Conservation (phyloP, 352 stramenopile genomes). For the Phytophthora citrophthora region DNA sequence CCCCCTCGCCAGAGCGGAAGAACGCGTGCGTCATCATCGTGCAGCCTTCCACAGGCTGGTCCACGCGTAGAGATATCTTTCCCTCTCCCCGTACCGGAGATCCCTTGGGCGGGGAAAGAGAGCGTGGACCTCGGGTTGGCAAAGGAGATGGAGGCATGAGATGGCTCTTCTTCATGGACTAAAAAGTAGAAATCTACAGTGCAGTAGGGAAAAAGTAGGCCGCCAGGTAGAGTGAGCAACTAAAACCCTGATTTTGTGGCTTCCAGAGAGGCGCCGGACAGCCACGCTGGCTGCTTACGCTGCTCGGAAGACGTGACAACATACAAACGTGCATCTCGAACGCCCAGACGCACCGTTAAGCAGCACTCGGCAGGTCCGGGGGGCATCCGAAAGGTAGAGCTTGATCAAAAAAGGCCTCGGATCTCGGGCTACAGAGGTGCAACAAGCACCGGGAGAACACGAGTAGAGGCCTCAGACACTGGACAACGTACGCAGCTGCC, state of each 20-base stretch:
- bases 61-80: constrained; percentile 77
- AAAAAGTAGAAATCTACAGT: constrained; percentile 23
- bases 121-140: constrained; percentile 21
- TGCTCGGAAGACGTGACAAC: constrained; percentile 9
- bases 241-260: neutral
- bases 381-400: constrained; percentile 25
- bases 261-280: constrained; percentile 7
- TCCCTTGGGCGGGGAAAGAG: constrained; percentile 51
- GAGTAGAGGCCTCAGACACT: neutral
- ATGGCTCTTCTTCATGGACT: constrained; percentile 40
- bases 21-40: constrained; percentile 81
- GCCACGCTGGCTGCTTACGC: constrained; percentile 23
- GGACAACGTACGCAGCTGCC: neutral
- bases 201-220: constrained; percentile 14
- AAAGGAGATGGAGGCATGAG: constrained; percentile 36
- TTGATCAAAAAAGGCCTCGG: constrained; percentile 1
- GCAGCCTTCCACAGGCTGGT: constrained; percentile 76
- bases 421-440: constrained; percentile 19
- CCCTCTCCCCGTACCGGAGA: constrained; percentile 70
- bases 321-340: constrained; percentile 16
- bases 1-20: constrained; percentile 69
- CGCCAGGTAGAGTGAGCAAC: constrained; percentile 15
- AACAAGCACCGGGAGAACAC: constrained; percentile 8
- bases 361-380: constrained; percentile 15
- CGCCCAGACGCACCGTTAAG: constrained; percentile 35